These are phyloP conservation scores for Castanopsis chinensis DNA, from an alignment of 306 rosid genomes.

Conservation along the genomic window DNA sequence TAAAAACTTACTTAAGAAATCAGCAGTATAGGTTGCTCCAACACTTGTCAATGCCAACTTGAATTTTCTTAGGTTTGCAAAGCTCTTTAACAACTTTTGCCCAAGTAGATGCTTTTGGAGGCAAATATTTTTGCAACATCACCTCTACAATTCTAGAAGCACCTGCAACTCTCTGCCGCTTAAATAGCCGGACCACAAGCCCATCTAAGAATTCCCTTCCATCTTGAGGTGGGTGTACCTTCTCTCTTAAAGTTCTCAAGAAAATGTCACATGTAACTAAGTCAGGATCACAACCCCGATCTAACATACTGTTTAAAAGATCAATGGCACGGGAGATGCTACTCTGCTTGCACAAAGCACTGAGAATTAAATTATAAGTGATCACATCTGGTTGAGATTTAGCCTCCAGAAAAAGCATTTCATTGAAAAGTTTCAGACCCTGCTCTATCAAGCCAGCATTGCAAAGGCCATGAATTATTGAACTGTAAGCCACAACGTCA, in stretches of 20 bases:
- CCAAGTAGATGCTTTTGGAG: slow-evolving; percentile 78
- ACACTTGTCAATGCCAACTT: slow-evolving; percentile 51
- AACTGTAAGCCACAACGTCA: slow-evolving; percentile 90
- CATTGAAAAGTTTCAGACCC: slow-evolving; percentile 80
- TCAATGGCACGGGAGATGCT: slow-evolving; percentile 65
- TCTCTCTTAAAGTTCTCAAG: slow-evolving; percentile 66
- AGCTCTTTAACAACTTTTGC: slow-evolving; percentile 55
- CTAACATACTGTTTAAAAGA: slow-evolving; percentile 72
- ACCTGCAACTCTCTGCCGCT: slow-evolving; percentile 52
- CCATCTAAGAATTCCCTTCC: slow-evolving; percentile 84
- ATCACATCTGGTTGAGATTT: slow-evolving; percentile 73
- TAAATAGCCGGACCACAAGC: slow-evolving; percentile 68
- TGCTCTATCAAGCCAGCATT: slow-evolving; percentile 61
- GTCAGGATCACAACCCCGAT: slow-evolving; percentile 83
- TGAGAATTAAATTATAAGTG: slow-evolving; percentile 70
- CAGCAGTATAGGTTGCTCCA: slow-evolving; percentile 55
- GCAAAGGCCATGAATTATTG: slow-evolving; percentile 92
- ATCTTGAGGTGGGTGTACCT: slow-evolving; percentile 71
- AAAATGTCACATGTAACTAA: slow-evolving; percentile 64
- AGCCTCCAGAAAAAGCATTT: slow-evolving; percentile 70
- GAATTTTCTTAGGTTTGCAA: slow-evolving; percentile 59
- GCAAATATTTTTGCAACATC: slow-evolving; percentile 67
- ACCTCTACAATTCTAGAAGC: slow-evolving; percentile 64
- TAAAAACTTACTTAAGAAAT: slow-evolving; percentile 24
- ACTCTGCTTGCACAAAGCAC: slow-evolving; percentile 62